Evolutionary conservation across 1,284 basidiomycete species (phyloP), one percentile per base, ranked within the genome.

Genomic region (Gomphus bonarii): DNA sequence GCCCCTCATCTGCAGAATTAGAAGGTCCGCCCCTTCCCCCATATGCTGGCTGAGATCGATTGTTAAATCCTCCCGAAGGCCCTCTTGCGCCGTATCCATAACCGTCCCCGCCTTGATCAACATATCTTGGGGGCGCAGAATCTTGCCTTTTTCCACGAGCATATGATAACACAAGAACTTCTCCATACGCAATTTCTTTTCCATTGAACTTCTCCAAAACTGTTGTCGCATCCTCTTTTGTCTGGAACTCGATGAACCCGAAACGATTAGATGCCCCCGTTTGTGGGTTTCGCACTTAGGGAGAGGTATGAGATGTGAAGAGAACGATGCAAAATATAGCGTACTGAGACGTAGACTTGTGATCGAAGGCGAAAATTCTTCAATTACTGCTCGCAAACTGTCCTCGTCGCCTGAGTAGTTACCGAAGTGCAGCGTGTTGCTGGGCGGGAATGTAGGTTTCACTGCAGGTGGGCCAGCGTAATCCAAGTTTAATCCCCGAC

Each of bases 331-430:
- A 44, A 14, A 54, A 54, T 0, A 22, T 11, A 28, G 18, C 52
- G 14, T 22, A 54, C 52, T 33, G 28, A 54, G 9, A 7, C 38
- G 36, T 10, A 54, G 10, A 31, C 16, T 18, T 22, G 16, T 22
- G 9, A 54, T 54, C 14, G n/a, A 5, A 30, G 36, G 16, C 22
- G 31, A n/a, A 22, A 16, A 43, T 20, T 54, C 52, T 10, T 31
- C 18, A 1, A 54, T n/a, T 43, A 18, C 52, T 25, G 18, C 14
- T 20, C 28, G 22, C 14, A 54, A 28, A 14, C 12, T 11, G 4
- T n/a, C 52, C 52, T 54, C 52, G 12, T 54, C 42, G 31, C 52
- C 52, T 6, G 20, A 25, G 31, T 28, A 54, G 28, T 54, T 54
- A 33, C 36, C 16, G 36, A 54, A 42, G 38, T 54, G 40, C 38